These are phyloP conservation scores for Epichloe typhina DNA, from an alignment of 2,329 filamentous ascomycete species.

Conservation along the genomic window DNA sequence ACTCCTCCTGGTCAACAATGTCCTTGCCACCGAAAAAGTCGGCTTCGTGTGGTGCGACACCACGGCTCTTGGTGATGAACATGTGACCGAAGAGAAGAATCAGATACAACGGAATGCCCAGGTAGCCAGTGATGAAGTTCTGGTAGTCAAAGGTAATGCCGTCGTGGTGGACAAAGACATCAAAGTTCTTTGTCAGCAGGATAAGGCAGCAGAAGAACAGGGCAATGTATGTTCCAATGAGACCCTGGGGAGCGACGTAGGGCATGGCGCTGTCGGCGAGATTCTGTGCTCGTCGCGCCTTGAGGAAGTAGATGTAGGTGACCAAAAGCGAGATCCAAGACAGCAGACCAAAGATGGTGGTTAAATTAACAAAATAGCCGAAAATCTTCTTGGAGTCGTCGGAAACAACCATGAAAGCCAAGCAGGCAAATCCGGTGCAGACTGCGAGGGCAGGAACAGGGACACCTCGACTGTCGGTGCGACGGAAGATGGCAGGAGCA, in stretches of 20 bases:
- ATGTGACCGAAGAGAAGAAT: conserved; percentile 58
- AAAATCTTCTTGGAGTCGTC: conserved; percentile 45
- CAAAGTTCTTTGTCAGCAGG: conserved; percentile 71
- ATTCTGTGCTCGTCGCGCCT: conserved; percentile 46
- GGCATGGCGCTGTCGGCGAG: conserved; percentile 42
- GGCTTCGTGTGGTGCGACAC: conserved; percentile 42
- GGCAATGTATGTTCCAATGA: conserved; percentile 53
- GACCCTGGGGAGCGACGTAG: conserved; percentile 60
- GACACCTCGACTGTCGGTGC: conserved; percentile 58
- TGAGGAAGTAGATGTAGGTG: conserved; percentile 54
- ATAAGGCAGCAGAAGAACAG: conserved; percentile 61
- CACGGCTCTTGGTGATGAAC: conserved; percentile 37
- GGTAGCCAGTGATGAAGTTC: conserved; percentile 65
- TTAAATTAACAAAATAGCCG: conserved; percentile 53
- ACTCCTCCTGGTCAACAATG: conserved; percentile 59
- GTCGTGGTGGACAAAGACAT: conserved; percentile 48
- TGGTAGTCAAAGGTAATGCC: conserved; percentile 53
- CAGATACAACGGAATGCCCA: conserved; percentile 65
- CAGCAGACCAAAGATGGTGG: conserved; percentile 52
- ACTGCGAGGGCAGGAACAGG: conserved; percentile 52
- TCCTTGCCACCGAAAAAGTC: conserved; percentile 65
- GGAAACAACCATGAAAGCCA: conserved; percentile 56
- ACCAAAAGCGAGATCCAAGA: conserved; percentile 57
- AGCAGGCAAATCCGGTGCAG: conserved; percentile 47
- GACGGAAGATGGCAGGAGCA: conserved; percentile 58